Evolutionary conservation across 1,284 basidiomycete genomes (phyloP).

Genomic region (Ustilago tritici): DNA sequence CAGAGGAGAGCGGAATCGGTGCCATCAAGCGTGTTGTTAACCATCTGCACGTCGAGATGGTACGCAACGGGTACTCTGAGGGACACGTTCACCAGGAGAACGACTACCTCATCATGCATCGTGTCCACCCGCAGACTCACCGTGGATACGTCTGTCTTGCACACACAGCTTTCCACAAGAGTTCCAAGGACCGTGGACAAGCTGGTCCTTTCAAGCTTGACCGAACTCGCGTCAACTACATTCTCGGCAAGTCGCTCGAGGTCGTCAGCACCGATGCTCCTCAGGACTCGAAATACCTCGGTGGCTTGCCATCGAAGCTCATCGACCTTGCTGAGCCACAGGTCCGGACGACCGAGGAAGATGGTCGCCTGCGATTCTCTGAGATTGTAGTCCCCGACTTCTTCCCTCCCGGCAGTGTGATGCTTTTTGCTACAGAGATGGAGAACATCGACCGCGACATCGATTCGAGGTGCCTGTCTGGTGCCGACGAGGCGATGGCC

Average conservation of each 20-base stretch:
- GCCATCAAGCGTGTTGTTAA: conserved; percentile 61
- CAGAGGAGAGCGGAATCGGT: conserved; percentile 56
- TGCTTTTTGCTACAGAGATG: conserved; percentile 63
- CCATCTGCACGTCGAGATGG: conserved; percentile 65
- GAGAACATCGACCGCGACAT: conserved; percentile 53
- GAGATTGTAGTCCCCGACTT: conserved; percentile 61
- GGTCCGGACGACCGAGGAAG: conserved; percentile 34
- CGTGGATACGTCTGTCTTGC: conserved; percentile 58
- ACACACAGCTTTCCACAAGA: conserved; percentile 61
- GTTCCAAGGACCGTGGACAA: conserved; percentile 52
- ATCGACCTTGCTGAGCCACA: conserved; percentile 54
- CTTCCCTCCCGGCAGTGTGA: conserved; percentile 65
- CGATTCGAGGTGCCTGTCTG: conserved; percentile 51
- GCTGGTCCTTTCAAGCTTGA: conserved; percentile 59
- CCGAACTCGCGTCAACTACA: conserved; percentile 53
- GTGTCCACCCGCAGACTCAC: conserved; percentile 65
- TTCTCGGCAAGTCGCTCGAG: conserved; percentile 60
- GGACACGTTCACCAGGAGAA: conserved; percentile 65
- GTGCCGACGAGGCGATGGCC: conserved; percentile 58
- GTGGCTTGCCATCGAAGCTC: conserved; percentile 56
- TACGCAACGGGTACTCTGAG: conserved; percentile 56
- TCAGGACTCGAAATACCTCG: conserved; percentile 45
- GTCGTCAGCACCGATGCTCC: conserved; percentile 32
- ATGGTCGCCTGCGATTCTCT: conserved; percentile 45
- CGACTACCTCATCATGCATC: conserved; percentile 62